Percentiles rank a stretch among this genome's conserved stretches.
Evolutionary conservation across 768 basidiomycete genomes (phyloP).

Genomic region (Gymnopilus junonius): DNA sequence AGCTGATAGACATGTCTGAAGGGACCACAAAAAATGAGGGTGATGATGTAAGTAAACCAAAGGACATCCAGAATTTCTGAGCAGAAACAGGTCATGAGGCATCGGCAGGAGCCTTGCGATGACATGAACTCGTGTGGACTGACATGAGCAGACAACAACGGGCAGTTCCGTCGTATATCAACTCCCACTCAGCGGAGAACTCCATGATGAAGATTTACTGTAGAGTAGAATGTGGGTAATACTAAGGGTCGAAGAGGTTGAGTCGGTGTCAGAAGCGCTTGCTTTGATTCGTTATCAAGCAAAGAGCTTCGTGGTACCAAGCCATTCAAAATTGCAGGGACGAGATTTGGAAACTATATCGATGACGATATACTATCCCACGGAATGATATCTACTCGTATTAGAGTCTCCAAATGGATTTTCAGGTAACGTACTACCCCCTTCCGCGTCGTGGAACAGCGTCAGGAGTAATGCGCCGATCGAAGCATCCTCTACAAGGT

Average conservation of each 20-base stretch:
- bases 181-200: background rate
- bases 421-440: background rate
- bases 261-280: background rate
- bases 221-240: background rate
- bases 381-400: background rate
- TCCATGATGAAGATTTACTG: background rate
- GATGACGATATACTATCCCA: background rate
- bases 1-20: slow-evolving; percentile 8
- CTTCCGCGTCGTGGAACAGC: background rate
- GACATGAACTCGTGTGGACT: background rate
- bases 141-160: background rate
- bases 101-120: slow-evolving; percentile 3
- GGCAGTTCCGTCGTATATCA: background rate
- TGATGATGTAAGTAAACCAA: slow-evolving; percentile 1
- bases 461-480: background rate
- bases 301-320: too few species aligned
- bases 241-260: background rate
- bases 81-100: slow-evolving; percentile 5
- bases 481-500: background rate
- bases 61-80: background rate
- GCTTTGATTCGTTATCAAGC: background rate
- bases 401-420: background rate
- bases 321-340: too few species aligned
- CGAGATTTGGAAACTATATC: background rate
- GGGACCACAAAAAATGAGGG: too few species aligned